phyloP scores from a whole-genome alignment of 106 monocot species.

The Triglochin maritima region DNA sequence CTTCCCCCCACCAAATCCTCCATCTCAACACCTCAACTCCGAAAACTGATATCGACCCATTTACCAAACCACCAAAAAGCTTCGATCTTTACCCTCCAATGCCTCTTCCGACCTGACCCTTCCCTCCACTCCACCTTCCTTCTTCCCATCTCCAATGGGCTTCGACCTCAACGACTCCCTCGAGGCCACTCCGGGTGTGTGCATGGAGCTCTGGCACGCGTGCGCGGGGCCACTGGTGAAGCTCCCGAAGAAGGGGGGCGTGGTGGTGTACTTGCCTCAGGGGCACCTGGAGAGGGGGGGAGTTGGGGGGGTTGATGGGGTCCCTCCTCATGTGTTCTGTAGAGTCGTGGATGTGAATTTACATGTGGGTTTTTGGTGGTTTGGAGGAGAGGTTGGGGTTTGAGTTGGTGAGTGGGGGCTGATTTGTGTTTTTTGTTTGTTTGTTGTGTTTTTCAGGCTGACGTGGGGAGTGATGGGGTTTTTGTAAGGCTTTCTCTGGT shows the following conservation, averaged over 20 bases:
- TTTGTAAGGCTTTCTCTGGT: slow-evolving; percentile 69
- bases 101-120: neutral
- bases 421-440: neutral
- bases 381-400: neutral
- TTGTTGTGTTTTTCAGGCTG: slow-evolving; percentile 38
- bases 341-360: slow-evolving; percentile 70
- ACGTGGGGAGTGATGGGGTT: slow-evolving; percentile 66
- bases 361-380: slow-evolving; percentile 29
- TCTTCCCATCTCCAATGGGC: slow-evolving; percentile 26
- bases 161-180: slow-evolving; percentile 86
- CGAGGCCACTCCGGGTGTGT: slow-evolving; percentile 37
- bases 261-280: slow-evolving; percentile 89
- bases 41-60: neutral
- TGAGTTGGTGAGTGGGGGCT: neutral
- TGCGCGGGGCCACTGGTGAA: slow-evolving; percentile 72
- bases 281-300: slow-evolving; percentile 61
- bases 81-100: neutral
- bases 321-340: slow-evolving; percentile 81
- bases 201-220: slow-evolving; percentile 93
- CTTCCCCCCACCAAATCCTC: too few species aligned
- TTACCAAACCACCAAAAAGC: neutral
- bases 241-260: slow-evolving; percentile 67
- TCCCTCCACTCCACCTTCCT: neutral
- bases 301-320: neutral
- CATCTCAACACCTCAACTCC: too few species aligned